phyloP scores from a whole-genome alignment of 2,329 filamentous ascomycete genomes.

The Microdochium bolleyi region DNA sequence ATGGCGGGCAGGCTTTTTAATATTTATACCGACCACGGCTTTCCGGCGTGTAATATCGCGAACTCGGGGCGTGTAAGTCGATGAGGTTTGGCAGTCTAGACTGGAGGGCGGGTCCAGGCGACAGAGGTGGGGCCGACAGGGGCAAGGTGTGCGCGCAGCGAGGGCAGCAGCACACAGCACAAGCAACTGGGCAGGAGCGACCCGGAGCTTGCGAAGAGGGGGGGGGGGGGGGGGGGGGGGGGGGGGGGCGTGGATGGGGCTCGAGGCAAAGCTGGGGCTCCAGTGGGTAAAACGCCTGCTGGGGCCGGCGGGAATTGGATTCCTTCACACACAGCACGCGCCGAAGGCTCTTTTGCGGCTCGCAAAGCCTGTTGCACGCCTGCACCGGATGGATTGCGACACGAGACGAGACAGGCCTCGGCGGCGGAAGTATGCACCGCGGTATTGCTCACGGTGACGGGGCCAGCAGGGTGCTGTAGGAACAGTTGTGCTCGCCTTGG shows the following conservation, averaged over 20 bases:
- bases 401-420: not conserved
- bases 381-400: not conserved
- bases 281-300: not conserved
- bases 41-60: too few relatives aligned
- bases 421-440: too few relatives aligned
- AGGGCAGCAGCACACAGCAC: too few relatives aligned
- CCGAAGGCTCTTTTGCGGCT: not conserved
- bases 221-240: not conserved
- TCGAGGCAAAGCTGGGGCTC: not conserved
- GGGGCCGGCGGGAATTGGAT: not conserved
- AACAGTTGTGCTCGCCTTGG: not conserved
- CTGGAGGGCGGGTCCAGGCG: too few relatives aligned
- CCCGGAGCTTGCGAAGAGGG: not conserved
- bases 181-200: not conserved
- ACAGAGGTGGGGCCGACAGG: too few relatives aligned
- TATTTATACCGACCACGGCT: not conserved
- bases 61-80: too few relatives aligned
- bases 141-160: too few relatives aligned
- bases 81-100: too few relatives aligned
- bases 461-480: not conserved
- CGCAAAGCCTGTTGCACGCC: too few relatives aligned
- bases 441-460: not conserved
- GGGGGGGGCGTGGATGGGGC: not conserved
- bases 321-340: not conserved
- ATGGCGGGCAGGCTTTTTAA: not conserved